Percentiles rank a stretch among this genome's conserved stretches.
Evolutionary conservation across 129 eudicot species (phyloP).

Genomic region (Artemisia tridentata): DNA sequence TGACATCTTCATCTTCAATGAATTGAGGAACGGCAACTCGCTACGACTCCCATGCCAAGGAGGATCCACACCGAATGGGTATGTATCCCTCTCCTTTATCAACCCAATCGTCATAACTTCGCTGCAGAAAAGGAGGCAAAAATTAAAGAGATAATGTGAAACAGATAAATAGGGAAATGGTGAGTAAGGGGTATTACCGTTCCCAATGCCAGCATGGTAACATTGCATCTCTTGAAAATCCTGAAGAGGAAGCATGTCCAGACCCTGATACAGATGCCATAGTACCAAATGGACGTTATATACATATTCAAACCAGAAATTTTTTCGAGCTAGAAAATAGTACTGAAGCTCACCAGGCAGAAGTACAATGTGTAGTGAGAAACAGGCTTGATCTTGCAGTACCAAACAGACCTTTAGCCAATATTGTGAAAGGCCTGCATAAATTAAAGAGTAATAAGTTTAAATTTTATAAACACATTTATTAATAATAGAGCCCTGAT

Average conservation of each 20-base stretch:
- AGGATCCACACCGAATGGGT: constrained; percentile 95
- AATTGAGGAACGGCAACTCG: constrained; percentile 86
- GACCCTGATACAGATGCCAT: constrained; percentile 44
- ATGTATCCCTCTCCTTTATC: constrained; percentile 78
- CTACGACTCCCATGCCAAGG: constrained; percentile 95
- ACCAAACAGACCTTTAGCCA: constrained; percentile 85
- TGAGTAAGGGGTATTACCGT: constrained; percentile 58
- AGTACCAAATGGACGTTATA: constrained; percentile 1
- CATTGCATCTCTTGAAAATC: constrained; percentile 74
- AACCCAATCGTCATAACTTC: constrained; percentile 81
- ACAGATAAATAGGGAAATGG: too few relatives aligned
- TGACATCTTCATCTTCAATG: constrained; percentile 98
- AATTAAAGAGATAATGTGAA: neutral
- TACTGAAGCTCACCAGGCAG: constrained; percentile 79
- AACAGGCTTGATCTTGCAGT: constrained; percentile 98
- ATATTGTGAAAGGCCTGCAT: constrained; percentile 82
- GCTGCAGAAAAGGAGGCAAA: constrained; percentile 39
- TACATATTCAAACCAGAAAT: neutral
- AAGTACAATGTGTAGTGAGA: constrained; percentile 78
- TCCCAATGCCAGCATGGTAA: constrained; percentile 85
- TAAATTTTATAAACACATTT: neutral
- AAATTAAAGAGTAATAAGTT: constrained; percentile 13
- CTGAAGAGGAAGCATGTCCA: constrained; percentile 98
- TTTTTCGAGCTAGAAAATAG: constrained; percentile 5
- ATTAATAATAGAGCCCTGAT: neutral